phyloP scores from a whole-genome alignment of 805 yeast species.

The Wickerhamiella brachini region DNA sequence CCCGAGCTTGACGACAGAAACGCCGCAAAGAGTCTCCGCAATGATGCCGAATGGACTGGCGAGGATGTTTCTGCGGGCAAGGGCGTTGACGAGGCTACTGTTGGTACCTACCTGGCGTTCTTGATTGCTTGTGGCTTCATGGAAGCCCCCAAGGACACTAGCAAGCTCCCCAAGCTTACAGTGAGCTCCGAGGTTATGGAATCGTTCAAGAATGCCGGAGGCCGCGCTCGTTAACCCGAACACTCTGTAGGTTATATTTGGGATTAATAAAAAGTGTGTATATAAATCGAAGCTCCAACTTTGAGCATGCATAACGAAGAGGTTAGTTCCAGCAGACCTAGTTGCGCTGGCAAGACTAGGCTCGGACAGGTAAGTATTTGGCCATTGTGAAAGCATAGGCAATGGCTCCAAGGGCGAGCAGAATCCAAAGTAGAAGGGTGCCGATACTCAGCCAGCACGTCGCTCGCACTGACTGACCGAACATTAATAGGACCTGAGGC shows the following conservation, averaged over 20 bases:
- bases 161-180: constrained; percentile 26
- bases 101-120: constrained; percentile 71
- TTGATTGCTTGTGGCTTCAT: constrained; percentile 69
- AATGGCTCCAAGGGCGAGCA: neutral
- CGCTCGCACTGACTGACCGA: neutral
- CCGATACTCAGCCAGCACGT: constrained; percentile 1
- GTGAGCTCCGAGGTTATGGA: constrained; percentile 31
- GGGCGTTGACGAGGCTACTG: constrained; percentile 54
- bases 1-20: constrained; percentile 88
- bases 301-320: too few relatives aligned
- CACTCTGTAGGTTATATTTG: neutral
- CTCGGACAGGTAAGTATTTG: neutral
- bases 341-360: too few relatives aligned
- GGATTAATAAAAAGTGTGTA: neutral
- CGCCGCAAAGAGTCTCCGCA: constrained; percentile 53
- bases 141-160: constrained; percentile 40
- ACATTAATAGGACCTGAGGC: neutral
- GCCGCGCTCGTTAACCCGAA: constrained; percentile 19
- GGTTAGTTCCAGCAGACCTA: too few relatives aligned
- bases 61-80: constrained; percentile 53
- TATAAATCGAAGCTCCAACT: neutral
- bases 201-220: constrained; percentile 27
- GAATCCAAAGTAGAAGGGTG: constrained; percentile 7
- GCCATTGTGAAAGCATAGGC: neutral
- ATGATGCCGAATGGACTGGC: constrained; percentile 51